Evolutionary conservation across 176 grass and related monocot genomes (phyloP), one percentile per base, ranked within the genome.

Genomic region (Puccinellia tenuiflora): DNA sequence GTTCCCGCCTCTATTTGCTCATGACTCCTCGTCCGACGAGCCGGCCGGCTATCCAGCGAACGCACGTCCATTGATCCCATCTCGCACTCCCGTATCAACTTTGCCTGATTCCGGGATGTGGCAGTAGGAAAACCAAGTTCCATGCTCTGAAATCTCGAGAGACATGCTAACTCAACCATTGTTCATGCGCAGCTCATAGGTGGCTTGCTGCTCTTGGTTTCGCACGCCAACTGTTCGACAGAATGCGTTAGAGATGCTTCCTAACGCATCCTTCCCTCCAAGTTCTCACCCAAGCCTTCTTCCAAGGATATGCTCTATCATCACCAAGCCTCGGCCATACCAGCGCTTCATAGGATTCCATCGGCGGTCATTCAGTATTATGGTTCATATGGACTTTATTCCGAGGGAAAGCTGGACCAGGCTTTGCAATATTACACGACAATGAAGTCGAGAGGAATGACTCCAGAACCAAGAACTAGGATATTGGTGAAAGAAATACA

Each of bases 371-470:
- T 94, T 81, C 80, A 94, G 86, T 65, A 67, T 94, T 30, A 91
- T 91, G 76, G 77, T 91, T 76, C 92, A 94, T n/a, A n/a, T 84
- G 77, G 80, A 42, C 80, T 94, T 84, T 80, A 94, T 28, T 78
- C 59, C 33, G 88, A 91, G 35, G 88, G 86, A 35, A 91, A 89
- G 76, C 35, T 89, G 20, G 76, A 89, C 73, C 86, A 94, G 48
- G 92, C 92, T 61, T 73, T 91, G 83, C 86, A 89, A 33, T 94
- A 84, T 22, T 94, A 89, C 46, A 84, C 40, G 9, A 83, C 69
- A 77, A 94, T 94, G 88, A 84, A 86, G 59, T 76, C 72, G 3
- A 94, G 90, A 87, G 92, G 88, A 61, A 79, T 91, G 84, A 91
- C 61, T 79, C 86, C 86, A 40, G n/a, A n/a, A 84, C 86, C 83